These are phyloP conservation scores for Boletus insuetus DNA, from an alignment of 768 basidiomycete species.

Conservation along the genomic window DNA sequence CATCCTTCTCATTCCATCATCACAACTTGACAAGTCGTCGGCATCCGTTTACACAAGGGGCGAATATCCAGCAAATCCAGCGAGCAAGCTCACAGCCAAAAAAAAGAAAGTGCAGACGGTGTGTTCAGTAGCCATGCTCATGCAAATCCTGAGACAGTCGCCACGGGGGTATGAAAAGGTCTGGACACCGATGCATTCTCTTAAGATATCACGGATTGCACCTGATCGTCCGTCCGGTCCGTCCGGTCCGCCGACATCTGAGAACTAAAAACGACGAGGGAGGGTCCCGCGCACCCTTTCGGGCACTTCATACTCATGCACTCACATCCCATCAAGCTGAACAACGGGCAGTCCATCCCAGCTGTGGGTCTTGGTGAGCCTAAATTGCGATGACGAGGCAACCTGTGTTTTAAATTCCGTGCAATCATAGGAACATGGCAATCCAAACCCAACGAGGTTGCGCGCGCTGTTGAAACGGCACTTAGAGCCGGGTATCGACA, in stretches of 20 bases:
- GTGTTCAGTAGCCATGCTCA: neutral
- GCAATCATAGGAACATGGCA: conserved; percentile 70
- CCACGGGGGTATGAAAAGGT: neutral
- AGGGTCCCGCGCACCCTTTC: conserved; percentile 1
- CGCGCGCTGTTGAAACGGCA: conserved; percentile 67
- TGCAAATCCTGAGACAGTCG: neutral
- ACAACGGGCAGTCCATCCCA: conserved; percentile 56
- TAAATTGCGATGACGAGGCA: conserved; percentile 20
- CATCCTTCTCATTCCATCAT: no score
- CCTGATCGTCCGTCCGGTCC: conserved; percentile 13
- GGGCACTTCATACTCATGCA: conserved; percentile 26
- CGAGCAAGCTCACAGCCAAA: neutral
- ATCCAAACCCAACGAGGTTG: conserved; percentile 69
- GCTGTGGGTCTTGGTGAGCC: conserved; percentile 54
- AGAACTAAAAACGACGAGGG: neutral
- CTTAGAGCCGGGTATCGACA: conserved; percentile 78
- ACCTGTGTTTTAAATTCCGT: neutral
- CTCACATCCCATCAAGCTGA: conserved; percentile 54
- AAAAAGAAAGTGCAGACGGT: neutral
- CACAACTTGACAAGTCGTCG: no score
- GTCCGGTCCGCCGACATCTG: conserved; percentile 15
- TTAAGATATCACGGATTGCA: neutral
- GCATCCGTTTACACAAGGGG: neutral
- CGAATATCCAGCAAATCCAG: neutral
- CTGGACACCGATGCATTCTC: neutral